These are phyloP conservation scores for Debaryomyces robertsiae DNA, from an alignment of 1,139 yeast genomes.

Conservation along the genomic window DNA sequence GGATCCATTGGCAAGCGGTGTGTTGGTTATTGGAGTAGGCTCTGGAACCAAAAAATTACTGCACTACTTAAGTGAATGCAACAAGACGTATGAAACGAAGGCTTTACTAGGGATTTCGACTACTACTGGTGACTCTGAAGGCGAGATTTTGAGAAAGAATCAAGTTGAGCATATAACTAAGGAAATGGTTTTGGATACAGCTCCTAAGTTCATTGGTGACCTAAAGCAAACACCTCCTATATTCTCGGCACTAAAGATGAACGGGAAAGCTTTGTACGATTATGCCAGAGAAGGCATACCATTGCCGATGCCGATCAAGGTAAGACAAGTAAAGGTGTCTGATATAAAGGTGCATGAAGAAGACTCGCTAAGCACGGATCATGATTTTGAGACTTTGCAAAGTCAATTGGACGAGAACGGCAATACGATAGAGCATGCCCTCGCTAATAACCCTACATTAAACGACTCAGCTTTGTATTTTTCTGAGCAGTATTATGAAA, in stretches of 20 bases:
- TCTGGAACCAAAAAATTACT: conserved; percentile 81
- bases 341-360: conserved; percentile 53
- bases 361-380: conserved; percentile 58
- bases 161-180: conserved; percentile 59
- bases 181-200: conserved; percentile 52
- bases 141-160: conserved; percentile 67
- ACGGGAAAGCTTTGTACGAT: conserved; percentile 91
- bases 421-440: conserved; percentile 45
- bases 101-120: conserved; percentile 90
- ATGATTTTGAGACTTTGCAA: conserved; percentile 54
- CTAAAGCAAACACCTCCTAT: conserved; percentile 93
- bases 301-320: conserved; percentile 76
- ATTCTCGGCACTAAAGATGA: conserved; percentile 89
- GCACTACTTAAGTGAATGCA: conserved; percentile 69
- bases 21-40: conserved; percentile 88
- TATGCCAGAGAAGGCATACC: conserved; percentile 91
- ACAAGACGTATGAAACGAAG: conserved; percentile 76
- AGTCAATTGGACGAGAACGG: conserved; percentile 58
- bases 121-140: conserved; percentile 93
- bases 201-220: conserved; percentile 71
- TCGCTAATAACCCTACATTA: conserved; percentile 59
- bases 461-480: conserved; percentile 63
- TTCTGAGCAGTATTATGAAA: conserved; percentile 52
- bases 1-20: conserved; percentile 94
- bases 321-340: conserved; percentile 68